Conservation (phyloP, 2,329 filamentous ascomycete genomes). For the Hypoxylon sp. region DNA sequence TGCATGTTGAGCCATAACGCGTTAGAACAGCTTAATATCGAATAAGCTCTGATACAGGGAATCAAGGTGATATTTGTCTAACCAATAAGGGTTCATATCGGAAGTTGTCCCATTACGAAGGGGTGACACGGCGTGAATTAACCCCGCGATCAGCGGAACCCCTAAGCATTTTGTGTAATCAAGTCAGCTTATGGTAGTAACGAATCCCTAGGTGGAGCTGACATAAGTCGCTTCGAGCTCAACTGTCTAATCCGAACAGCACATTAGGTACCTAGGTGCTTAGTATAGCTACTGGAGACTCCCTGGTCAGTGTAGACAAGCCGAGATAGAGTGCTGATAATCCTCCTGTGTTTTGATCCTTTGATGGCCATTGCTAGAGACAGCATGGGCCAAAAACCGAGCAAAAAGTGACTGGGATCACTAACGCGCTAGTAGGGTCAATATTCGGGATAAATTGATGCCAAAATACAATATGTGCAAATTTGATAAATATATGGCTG, state of each 20-base stretch:
- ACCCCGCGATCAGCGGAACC: conserved; percentile 20
- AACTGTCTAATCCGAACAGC: neutral
- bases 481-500: conserved; percentile 6
- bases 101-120: conserved; percentile 9
- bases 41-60: conserved; percentile 5
- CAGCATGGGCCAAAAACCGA: neutral
- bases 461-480: conserved; percentile 5
- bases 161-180: conserved; percentile 21
- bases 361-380: neutral
- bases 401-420: neutral
- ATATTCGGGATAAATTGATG: neutral
- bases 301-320: neutral
- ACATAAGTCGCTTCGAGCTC: conserved; percentile 8
- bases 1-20: conserved; percentile 17
- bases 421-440: neutral
- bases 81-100: conserved; percentile 21
- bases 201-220: neutral
- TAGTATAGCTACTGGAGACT: neutral
- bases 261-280: neutral
- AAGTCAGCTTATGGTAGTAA: conserved; percentile 20
- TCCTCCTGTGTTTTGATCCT: neutral
- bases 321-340: conserved; percentile 14
- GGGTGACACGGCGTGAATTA: conserved; percentile 1
- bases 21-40: neutral
- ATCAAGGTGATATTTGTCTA: conserved; percentile 3